Conservation (phyloP, 352 stramenopile species). For the Pythium plurisporium region DNA sequence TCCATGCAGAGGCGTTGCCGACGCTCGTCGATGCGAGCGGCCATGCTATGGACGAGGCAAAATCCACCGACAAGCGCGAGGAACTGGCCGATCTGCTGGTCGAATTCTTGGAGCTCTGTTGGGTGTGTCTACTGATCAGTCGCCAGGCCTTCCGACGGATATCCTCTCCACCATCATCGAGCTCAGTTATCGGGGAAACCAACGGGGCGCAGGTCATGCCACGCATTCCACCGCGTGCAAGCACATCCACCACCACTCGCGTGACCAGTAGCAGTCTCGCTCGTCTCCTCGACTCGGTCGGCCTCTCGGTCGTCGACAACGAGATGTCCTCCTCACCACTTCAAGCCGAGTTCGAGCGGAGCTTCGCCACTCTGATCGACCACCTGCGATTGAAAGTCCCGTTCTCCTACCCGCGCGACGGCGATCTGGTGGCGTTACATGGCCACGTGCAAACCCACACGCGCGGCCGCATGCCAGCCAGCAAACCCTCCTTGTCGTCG, state of each 20-base stretch:
- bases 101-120: constrained; percentile 55
- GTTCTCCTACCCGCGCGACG: constrained; percentile 25
- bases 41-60: constrained; percentile 24
- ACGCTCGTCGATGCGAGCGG: constrained; percentile 33
- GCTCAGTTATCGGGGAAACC: too few species aligned
- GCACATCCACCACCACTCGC: not conserved
- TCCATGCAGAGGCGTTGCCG: not conserved
- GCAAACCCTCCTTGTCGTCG: not conserved
- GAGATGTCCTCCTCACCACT: constrained; percentile 36
- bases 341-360: constrained; percentile 67
- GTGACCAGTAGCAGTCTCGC: not conserved
- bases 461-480: not conserved
- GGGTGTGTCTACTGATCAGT: constrained; percentile 51
- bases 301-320: constrained; percentile 6
- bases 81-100: constrained; percentile 54
- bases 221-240: constrained; percentile 3
- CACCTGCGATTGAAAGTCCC: constrained; percentile 34
- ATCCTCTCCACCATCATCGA: too few species aligned
- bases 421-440: constrained; percentile 26
- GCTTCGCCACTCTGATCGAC: constrained; percentile 48
- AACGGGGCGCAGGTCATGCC: too few species aligned
- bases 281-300: not conserved
- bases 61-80: constrained; percentile 33
- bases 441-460: constrained; percentile 25
- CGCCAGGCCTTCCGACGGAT: constrained; percentile 47